These are phyloP conservation scores for Sclerotinia minor DNA, from an alignment of 2,329 filamentous ascomycete genomes.

Conservation along the genomic window DNA sequence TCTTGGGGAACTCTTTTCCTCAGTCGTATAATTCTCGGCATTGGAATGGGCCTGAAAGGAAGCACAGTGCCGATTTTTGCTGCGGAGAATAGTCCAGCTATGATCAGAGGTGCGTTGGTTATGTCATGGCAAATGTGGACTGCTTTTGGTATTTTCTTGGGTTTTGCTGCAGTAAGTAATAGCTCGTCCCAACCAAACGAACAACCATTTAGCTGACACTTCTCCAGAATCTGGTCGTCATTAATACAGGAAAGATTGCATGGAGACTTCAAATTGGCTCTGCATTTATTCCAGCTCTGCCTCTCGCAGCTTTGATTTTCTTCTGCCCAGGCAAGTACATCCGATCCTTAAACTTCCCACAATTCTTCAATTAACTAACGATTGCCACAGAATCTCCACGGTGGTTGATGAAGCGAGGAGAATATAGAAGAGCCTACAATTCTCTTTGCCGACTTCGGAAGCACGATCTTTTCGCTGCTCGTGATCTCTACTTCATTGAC, in stretches of 20 bases:
- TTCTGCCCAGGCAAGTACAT: slow-evolving; percentile 52
- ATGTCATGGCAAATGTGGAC: slow-evolving; percentile 83
- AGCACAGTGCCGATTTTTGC: slow-evolving; percentile 52
- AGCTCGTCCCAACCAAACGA: no score
- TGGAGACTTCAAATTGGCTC: slow-evolving; percentile 66
- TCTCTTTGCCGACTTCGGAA: slow-evolving; percentile 60
- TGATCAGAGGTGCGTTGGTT: slow-evolving; percentile 63
- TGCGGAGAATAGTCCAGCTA: slow-evolving; percentile 54
- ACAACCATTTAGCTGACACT: not conserved
- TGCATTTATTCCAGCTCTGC: slow-evolving; percentile 61
- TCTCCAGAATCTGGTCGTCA: slow-evolving; percentile 45
- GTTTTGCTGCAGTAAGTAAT: slow-evolving; percentile 36
- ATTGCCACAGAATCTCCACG: slow-evolving; percentile 52
- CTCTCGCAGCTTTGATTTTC: slow-evolving; percentile 60
- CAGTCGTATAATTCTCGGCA: slow-evolving; percentile 55
- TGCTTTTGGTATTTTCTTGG: slow-evolving; percentile 59
- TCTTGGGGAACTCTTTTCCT: slow-evolving; percentile 58
- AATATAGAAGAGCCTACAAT: slow-evolving; percentile 53
- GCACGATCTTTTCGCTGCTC: slow-evolving; percentile 58
- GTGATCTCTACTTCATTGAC: slow-evolving; percentile 61
- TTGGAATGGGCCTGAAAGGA: slow-evolving; percentile 61
- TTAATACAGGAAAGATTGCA: slow-evolving; percentile 55
- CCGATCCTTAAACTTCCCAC: not conserved
- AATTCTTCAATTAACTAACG: not conserved
- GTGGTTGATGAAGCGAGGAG: slow-evolving; percentile 46